phyloP scores from a whole-genome alignment of 2,329 filamentous ascomycete species.

The Diaporthe velutina region DNA sequence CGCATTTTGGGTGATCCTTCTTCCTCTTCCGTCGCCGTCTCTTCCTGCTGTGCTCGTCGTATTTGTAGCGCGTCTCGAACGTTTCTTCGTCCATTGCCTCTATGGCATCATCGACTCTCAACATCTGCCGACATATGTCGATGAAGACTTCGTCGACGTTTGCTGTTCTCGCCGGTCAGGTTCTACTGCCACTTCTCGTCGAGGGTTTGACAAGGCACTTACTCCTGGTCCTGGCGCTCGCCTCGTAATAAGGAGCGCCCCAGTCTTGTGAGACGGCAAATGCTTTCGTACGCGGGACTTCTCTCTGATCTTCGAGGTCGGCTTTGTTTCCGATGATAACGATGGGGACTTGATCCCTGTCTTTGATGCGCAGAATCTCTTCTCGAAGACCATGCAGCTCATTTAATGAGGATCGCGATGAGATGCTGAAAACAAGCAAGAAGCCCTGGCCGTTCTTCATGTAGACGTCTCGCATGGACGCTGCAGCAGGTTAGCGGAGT shows the following conservation, averaged over 20 bases:
- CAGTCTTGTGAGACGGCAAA: constrained; percentile 89
- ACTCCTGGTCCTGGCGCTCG: constrained; percentile 83
- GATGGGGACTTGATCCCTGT: constrained; percentile 86
- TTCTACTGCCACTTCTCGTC: neutral
- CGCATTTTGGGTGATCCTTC: constrained; percentile 39
- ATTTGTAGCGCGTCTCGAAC: constrained; percentile 35
- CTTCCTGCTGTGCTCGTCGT: constrained; percentile 33
- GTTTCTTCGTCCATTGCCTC: constrained; percentile 35
- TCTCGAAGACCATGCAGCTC: constrained; percentile 86
- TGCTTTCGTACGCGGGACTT: constrained; percentile 81
- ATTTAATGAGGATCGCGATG: constrained; percentile 83
- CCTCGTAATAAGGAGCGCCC: constrained; percentile 93
- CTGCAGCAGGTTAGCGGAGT: constrained; percentile 52
- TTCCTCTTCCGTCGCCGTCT: constrained; percentile 35
- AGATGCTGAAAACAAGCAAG: constrained; percentile 92
- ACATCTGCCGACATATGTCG: constrained; percentile 86
- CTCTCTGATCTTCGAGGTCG: constrained; percentile 87
- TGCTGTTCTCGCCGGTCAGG: constrained; percentile 57
- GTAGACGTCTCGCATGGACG: constrained; percentile 83
- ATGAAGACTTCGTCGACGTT: constrained; percentile 94
- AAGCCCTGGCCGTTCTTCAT: constrained; percentile 96
- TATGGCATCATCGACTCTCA: constrained; percentile 74
- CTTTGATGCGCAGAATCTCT: constrained; percentile 92
- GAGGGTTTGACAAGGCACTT: constrained; percentile 46
- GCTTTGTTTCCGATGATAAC: constrained; percentile 95